Conservation (phyloP, 2,329 filamentous ascomycete species). For the Colletotrichum kahawae region DNA sequence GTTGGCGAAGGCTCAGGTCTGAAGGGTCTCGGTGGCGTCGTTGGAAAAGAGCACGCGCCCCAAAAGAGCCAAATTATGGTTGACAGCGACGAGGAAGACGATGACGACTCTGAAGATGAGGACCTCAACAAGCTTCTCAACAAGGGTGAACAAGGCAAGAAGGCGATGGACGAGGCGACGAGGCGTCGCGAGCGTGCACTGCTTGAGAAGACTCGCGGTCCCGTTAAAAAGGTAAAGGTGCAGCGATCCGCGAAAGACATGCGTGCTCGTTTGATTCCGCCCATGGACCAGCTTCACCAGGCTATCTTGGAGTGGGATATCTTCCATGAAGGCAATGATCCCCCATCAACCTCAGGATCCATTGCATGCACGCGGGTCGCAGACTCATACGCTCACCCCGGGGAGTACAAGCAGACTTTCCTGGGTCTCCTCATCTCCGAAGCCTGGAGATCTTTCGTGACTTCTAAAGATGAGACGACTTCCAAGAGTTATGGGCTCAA, state of each 20-base stretch:
- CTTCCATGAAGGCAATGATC: constrained; percentile 86
- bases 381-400: constrained; percentile 76
- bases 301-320: constrained; percentile 94
- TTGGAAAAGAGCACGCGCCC: constrained; percentile 79
- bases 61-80: constrained; percentile 91
- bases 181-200: constrained; percentile 50
- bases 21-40: constrained; percentile 69
- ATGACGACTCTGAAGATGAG: constrained; percentile 63
- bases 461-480: constrained; percentile 84
- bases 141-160: constrained; percentile 50
- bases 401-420: constrained; percentile 87
- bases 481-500: constrained; percentile 86
- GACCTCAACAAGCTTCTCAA: constrained; percentile 52
- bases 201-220: constrained; percentile 65
- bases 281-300: constrained; percentile 83
- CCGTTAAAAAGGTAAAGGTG: constrained; percentile 83
- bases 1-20: constrained; percentile 81
- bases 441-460: constrained; percentile 94
- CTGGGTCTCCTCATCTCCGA: constrained; percentile 89
- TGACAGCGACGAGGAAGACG: constrained; percentile 71
- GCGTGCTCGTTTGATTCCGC: constrained; percentile 88
- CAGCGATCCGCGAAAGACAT: constrained; percentile 89
- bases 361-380: constrained; percentile 74
- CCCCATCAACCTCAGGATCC: constrained; percentile 69
- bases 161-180: constrained; percentile 54